Conservation (phyloP, 192 early-diverging fungal species). For the Dimargaris xerosporica region DNA sequence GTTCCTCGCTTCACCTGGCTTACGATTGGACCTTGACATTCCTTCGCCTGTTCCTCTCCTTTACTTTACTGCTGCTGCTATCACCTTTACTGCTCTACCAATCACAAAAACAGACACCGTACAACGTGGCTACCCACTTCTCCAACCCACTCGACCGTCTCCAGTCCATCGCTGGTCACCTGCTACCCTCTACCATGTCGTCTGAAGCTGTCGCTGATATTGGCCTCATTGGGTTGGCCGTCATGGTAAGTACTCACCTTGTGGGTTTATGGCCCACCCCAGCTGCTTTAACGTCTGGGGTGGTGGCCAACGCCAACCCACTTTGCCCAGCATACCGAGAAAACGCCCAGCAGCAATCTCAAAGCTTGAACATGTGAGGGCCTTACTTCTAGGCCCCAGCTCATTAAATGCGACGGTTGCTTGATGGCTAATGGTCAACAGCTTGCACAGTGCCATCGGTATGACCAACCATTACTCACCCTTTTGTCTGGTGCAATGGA, state of each 20-base stretch:
- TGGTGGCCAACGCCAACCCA: neutral
- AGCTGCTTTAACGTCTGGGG: neutral
- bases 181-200: conserved; percentile 7
- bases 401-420: neutral
- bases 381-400: neutral
- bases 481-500: neutral
- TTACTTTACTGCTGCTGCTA: neutral
- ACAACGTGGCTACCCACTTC: neutral
- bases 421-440: neutral
- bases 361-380: neutral
- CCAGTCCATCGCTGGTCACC: neutral
- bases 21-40: neutral
- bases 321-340: neutral
- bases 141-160: neutral
- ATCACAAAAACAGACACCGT: neutral
- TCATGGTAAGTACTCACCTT: conserved; percentile 64
- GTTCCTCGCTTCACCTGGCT: no score
- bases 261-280: neutral
- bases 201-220: conserved; percentile 61
- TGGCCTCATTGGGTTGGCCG: conserved; percentile 97
- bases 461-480: neutral
- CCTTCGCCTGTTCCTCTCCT: neutral
- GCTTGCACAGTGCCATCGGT: neutral
- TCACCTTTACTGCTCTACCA: neutral
- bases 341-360: neutral